Conservation (phyloP, 164 flowering plant genomes). For the Santalum album region DNA sequence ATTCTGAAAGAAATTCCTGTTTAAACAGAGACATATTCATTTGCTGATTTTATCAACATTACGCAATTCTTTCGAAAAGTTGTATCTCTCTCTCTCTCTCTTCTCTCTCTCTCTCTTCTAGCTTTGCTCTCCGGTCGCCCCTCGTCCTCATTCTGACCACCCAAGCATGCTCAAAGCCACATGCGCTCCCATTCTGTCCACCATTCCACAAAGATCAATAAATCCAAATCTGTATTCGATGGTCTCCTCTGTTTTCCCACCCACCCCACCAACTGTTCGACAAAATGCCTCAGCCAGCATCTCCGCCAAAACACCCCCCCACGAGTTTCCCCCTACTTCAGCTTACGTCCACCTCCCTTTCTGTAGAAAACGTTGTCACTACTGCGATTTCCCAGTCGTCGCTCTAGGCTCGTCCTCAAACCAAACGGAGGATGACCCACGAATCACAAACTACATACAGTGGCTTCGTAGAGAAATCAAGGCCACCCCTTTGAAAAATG, state of each 20-base stretch:
- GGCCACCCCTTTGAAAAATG: constrained; percentile 24
- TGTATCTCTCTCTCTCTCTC: too few species aligned
- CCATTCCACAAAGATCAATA: constrained; percentile 27
- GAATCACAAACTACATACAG: constrained; percentile 50
- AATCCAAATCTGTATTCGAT: not conserved
- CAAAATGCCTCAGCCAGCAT: constrained; percentile 45
- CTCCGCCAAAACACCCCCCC: constrained; percentile 6
- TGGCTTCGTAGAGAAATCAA: constrained; percentile 62
- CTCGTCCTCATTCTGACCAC: too few species aligned
- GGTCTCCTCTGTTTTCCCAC: constrained; percentile 3
- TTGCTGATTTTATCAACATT: too few species aligned
- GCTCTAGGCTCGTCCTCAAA: constrained; percentile 63
- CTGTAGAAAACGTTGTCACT: constrained; percentile 93
- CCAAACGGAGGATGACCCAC: constrained; percentile 52
- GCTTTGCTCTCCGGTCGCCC: too few species aligned
- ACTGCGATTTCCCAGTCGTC: constrained; percentile 91
- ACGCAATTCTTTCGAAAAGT: too few species aligned
- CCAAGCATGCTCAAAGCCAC: constrained; percentile 41
- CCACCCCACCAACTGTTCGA: constrained; percentile 48
- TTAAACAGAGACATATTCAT: too few species aligned
- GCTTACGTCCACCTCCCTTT: constrained; percentile 93
- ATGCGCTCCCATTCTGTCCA: constrained; percentile 31
- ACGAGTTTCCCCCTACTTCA: constrained; percentile 54
- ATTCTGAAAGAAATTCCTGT: too few species aligned
- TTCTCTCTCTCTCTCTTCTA: too few species aligned